Evolutionary conservation across 768 basidiomycete genomes (phyloP), one percentile per base, ranked within the genome.

Genomic region (Pleurotus platypus): DNA sequence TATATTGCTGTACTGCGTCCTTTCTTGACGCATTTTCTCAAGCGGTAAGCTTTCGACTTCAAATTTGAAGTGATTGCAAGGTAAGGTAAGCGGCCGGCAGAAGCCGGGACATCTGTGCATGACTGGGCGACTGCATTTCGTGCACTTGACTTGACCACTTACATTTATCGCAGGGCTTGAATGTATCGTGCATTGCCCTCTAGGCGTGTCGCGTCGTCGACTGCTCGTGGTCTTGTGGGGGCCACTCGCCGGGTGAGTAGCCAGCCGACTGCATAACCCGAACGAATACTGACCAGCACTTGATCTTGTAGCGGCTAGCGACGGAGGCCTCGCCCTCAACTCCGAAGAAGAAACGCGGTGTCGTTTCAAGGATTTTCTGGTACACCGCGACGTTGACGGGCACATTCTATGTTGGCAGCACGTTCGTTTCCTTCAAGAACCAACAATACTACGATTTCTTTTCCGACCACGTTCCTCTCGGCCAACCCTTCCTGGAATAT

Each of bases 371-470:
- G 51, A 71, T 92, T 51, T 67, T 95, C 30, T 75, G 87, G 70
- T 84, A 88, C 55, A 86, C 90, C 13, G 72, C 87, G 43, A 78
- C 83, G 8, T 78, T 84, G 18, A 83, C 84, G 15, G 83, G 87
- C 48, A 84, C 86, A 15, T 93, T 94, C 76, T 96, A 94, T 78
- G 74, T 86, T 58, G 84, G 87, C 50, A 92, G 92, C 70, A 82
- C 87, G 7, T 89, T 90, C 70, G 73, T 85, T 57, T 84, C 92
- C 18, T 88, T 89, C 75, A 81, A 88, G 64, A 86, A 82, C 70
- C 87, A 86, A 62, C 69, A 76, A 2, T 97, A 95, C 76, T 86
- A 90, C 67, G 89, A 95, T 62, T 79, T 96, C 68, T 97, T 97
- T 77, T 79, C 85, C 56, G 83, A 87, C 63, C 77, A 82, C 43